Conservation (phyloP, 306 rosid genomes). For the Prunus armeniaca region DNA sequence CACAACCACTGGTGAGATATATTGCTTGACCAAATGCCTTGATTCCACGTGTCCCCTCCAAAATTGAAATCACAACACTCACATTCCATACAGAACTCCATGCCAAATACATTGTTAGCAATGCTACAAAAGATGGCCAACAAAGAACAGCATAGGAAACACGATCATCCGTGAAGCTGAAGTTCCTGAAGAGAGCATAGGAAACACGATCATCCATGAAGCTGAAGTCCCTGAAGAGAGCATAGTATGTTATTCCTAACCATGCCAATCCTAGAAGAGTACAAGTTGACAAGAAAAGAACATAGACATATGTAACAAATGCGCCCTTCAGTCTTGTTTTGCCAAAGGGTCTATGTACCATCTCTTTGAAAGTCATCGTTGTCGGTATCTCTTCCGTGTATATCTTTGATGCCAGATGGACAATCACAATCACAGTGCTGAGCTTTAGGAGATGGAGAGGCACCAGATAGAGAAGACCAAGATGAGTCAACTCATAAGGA, state of each 20-base stretch:
- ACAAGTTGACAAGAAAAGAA: not conserved
- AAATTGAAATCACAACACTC: constrained; percentile 48
- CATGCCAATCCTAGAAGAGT: constrained; percentile 2
- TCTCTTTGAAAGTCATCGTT: constrained; percentile 3
- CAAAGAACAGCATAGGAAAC: constrained; percentile 3
- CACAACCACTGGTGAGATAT: constrained; percentile 42
- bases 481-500: not conserved
- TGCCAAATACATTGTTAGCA: constrained; percentile 33
- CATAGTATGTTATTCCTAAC: not conserved
- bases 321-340: not conserved
- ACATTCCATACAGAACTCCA: constrained; percentile 56
- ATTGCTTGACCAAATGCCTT: constrained; percentile 41
- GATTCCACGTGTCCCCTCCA: constrained; percentile 40
- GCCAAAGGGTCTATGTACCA: constrained; percentile 7
- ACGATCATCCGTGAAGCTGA: no score
- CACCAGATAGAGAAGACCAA: constrained; percentile 2
- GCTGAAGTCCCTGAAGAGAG: not conserved
- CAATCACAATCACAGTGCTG: not conserved
- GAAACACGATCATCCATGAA: no score
- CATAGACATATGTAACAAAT: constrained; percentile 9
- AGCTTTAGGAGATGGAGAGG: constrained; percentile 18
- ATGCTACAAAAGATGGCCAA: constrained; percentile 6
- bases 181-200: not conserved
- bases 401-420: constrained; percentile 8
- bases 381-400: not conserved